A percentile compares a stretch with the other conserved stretches of the same genome.
These are phyloP conservation scores for Barbatosphaeria neglecta DNA, from an alignment of 495 filamentous ascomycete species.

Conservation along the genomic window DNA sequence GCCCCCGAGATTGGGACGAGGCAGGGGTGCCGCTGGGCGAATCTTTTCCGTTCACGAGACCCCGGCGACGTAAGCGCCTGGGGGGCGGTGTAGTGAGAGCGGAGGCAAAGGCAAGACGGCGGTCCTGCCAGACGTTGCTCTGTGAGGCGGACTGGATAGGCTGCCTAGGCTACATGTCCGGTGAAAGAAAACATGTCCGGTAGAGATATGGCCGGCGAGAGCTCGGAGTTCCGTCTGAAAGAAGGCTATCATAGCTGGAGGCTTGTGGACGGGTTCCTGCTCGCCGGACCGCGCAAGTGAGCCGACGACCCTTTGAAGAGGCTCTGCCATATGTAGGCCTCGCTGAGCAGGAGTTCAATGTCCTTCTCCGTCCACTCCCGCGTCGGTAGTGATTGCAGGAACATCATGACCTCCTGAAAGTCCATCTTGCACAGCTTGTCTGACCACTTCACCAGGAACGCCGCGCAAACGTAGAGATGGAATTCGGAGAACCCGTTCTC, in stretches of 20 bases:
- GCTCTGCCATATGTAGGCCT: conserved; percentile 93
- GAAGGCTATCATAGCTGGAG: conserved; percentile 35
- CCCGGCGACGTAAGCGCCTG: too few species aligned
- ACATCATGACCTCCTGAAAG: conserved; percentile 99
- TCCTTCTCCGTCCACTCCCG: conserved; percentile 95
- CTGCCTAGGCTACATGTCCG: too few species aligned
- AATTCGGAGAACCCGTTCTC: conserved; percentile 97
- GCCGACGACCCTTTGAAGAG: conserved; percentile 81
- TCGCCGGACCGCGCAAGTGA: conserved; percentile 50
- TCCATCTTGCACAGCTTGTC: conserved; percentile 94
- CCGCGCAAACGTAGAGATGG: conserved; percentile 95
- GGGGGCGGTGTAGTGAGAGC: too few species aligned
- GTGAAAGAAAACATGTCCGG: too few species aligned
- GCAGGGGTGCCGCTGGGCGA: too few species aligned
- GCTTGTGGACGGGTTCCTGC: conserved; percentile 24
- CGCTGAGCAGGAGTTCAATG: conserved; percentile 86
- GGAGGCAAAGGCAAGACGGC: too few species aligned
- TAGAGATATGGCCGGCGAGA: too few species aligned
- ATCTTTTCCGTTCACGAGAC: too few species aligned
- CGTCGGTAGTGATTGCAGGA: conserved; percentile 90
- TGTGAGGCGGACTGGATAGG: too few species aligned
- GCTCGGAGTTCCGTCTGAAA: too few species aligned
- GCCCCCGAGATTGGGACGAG: background rate
- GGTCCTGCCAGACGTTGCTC: too few species aligned
- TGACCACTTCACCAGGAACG: conserved; percentile 98